Evolutionary conservation across 2,329 filamentous ascomycete genomes (phyloP).

Genomic region (Fusarium sp.): DNA sequence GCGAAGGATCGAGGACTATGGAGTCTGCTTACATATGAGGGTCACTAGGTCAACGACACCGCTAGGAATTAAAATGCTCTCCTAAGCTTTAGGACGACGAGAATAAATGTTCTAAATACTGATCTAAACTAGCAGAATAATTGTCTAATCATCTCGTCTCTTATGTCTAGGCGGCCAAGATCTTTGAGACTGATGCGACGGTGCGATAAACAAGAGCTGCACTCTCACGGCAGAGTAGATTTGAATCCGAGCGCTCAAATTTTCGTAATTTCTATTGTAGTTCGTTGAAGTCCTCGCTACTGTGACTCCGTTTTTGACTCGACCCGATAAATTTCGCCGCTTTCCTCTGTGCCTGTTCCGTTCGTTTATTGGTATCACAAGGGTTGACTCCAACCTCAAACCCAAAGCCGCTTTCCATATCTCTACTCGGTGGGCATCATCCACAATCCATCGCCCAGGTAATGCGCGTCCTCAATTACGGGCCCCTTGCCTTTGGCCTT

Average conservation of each 20-base stretch:
- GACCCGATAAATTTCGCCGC: neutral
- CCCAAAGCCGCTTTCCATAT: neutral
- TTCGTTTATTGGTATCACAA: slow-evolving; percentile 39
- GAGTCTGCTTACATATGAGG: slow-evolving; percentile 11
- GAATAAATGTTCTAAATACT: neutral
- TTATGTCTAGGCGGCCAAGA: neutral
- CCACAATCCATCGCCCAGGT: slow-evolving; percentile 94
- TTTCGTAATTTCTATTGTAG: neutral
- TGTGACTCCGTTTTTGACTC: neutral
- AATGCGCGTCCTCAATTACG: slow-evolving; percentile 94
- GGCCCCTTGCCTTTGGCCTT: slow-evolving; percentile 95
- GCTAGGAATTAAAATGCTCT: neutral
- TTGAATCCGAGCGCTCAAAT: neutral
- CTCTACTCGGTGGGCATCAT: slow-evolving; percentile 66
- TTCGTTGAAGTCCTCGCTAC: neutral
- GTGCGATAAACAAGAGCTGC: neutral
- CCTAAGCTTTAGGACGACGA: neutral
- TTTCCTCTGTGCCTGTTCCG: slow-evolving; percentile 2
- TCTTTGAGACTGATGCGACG: neutral
- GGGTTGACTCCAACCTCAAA: slow-evolving; percentile 1
- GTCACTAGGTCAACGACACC: neutral
- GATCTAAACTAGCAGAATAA: neutral
- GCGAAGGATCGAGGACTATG: neutral
- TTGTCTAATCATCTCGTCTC: neutral
- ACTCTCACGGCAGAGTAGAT: neutral